Conservation (phyloP, 2,329 filamentous ascomycete genomes). For the Ophiostoma fasciatum region DNA sequence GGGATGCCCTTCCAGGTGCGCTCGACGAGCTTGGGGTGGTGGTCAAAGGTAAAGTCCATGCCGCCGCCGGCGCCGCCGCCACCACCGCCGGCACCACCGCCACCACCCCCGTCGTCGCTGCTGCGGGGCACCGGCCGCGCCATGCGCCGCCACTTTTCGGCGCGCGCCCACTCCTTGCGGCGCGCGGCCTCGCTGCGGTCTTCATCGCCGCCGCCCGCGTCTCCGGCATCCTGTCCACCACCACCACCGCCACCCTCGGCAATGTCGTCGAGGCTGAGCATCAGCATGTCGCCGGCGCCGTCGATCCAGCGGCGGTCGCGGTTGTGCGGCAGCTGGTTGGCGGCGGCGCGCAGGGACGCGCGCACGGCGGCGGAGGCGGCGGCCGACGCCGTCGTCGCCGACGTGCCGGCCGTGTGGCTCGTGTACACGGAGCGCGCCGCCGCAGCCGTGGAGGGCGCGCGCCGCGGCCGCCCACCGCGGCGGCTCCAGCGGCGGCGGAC, state of each 20-base stretch:
- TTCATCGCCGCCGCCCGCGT: slow-evolving; percentile 35
- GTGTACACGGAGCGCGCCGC: slow-evolving; percentile 45
- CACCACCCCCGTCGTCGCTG: slow-evolving; percentile 21
- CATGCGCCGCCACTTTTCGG: slow-evolving; percentile 56
- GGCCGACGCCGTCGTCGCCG: slow-evolving; percentile 13
- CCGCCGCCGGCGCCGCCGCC: slow-evolving; percentile 19
- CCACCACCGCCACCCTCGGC: slow-evolving; percentile 42
- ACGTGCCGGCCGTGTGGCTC: slow-evolving; percentile 28
- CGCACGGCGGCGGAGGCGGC: slow-evolving; percentile 27
- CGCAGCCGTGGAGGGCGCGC: too few species aligned
- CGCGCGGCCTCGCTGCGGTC: slow-evolving; percentile 41
- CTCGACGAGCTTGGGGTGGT: slow-evolving; percentile 71
- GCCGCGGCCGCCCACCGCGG: slow-evolving; percentile 13
- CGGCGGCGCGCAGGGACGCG: slow-evolving; percentile 40
- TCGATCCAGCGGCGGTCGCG: slow-evolving; percentile 46
- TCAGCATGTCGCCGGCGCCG: slow-evolving; percentile 53
- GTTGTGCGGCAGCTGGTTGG: slow-evolving; percentile 46
- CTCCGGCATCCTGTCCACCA: too few species aligned
- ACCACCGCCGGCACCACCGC: slow-evolving; percentile 21
- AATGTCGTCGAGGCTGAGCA: slow-evolving; percentile 38
- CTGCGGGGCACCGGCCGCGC: slow-evolving; percentile 40
- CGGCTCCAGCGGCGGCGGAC: slow-evolving; percentile 26
- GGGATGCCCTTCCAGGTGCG: slow-evolving; percentile 97
- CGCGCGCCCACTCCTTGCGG: slow-evolving; percentile 45
- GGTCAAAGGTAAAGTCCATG: slow-evolving; percentile 66